These are phyloP conservation scores for Ogataea neopini DNA, from an alignment of 805 yeast genomes.

Conservation along the genomic window DNA sequence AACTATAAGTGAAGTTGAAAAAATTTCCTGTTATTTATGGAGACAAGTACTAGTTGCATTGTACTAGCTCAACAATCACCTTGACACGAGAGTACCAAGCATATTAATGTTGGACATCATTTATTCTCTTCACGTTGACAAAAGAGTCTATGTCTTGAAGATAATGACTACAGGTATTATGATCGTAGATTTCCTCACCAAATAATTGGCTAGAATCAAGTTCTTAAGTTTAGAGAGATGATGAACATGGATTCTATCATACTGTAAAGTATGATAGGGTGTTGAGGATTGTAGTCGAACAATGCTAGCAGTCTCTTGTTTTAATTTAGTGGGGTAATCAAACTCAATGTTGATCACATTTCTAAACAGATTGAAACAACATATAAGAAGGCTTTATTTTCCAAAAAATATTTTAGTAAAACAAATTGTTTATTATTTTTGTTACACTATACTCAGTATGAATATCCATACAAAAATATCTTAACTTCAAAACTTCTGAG, in stretches of 20 bases:
- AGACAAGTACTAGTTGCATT: slow-evolving; percentile 9
- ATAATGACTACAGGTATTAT: not conserved
- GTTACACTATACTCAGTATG: too few relatives aligned
- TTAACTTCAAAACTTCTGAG: too few relatives aligned
- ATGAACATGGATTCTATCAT: not conserved
- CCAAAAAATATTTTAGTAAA: too few relatives aligned
- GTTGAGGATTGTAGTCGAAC: not conserved
- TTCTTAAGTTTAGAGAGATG: not conserved
- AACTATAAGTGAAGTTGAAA: not conserved
- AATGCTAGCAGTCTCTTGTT: not conserved
- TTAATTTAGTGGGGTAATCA: not conserved
- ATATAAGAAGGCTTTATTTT: too few relatives aligned
- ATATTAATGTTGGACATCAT: not conserved
- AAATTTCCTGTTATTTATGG: slow-evolving; percentile 4
- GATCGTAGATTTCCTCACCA: not conserved
- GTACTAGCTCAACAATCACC: not conserved
- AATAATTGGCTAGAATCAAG: not conserved
- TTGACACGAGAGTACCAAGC: not conserved
- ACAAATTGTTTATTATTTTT: too few relatives aligned
- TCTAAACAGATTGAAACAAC: too few relatives aligned
- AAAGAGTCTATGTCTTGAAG: not conserved
- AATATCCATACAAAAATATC: too few relatives aligned
- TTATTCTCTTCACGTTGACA: not conserved
- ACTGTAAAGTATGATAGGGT: slow-evolving; percentile 1
- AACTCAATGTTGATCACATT: not conserved